Evolutionary conservation across 495 filamentous ascomycete genomes (phyloP).

Genomic region (Penicillium tannophilum): DNA sequence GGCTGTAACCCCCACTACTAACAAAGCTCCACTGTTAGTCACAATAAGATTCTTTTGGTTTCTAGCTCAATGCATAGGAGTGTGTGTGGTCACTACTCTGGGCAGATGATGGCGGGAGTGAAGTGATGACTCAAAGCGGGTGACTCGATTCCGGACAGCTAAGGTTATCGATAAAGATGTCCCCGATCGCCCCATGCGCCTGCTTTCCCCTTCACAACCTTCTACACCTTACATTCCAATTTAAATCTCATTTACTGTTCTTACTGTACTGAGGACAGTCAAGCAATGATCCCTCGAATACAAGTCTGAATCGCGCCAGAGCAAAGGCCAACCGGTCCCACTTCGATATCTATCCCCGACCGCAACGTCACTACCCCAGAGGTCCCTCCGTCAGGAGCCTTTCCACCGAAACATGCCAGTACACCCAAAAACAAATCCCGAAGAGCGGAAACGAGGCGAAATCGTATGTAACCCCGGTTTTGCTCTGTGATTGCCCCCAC

Average conservation of each 20-base stretch:
- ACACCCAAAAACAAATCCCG: constrained; percentile 59
- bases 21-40: constrained; percentile 20
- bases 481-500: background rate
- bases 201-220: background rate
- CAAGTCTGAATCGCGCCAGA: constrained; percentile 35
- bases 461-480: constrained; percentile 53
- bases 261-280: constrained; percentile 14
- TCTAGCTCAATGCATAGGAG: constrained; percentile 7
- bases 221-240: background rate
- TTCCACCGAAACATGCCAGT: constrained; percentile 33
- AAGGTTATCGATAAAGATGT: constrained; percentile 45
- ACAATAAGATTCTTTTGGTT: constrained; percentile 23
- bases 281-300: constrained; percentile 55
- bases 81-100: constrained; percentile 5
- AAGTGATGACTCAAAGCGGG: constrained; percentile 32
- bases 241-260: constrained; percentile 8
- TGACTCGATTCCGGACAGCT: constrained; percentile 19
- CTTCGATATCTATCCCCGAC: constrained; percentile 22
- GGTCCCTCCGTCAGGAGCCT: constrained; percentile 13
- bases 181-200: constrained; percentile 11
- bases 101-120: constrained; percentile 7
- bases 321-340: constrained; percentile 15
- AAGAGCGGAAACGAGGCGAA: constrained; percentile 85
- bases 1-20: background rate
- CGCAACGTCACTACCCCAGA: constrained; percentile 28